A percentile compares a stretch with the other conserved stretches of the same genome.
These are phyloP conservation scores for Acacia crassicarpa DNA, from an alignment of 306 rosid genomes.

Conservation along the genomic window DNA sequence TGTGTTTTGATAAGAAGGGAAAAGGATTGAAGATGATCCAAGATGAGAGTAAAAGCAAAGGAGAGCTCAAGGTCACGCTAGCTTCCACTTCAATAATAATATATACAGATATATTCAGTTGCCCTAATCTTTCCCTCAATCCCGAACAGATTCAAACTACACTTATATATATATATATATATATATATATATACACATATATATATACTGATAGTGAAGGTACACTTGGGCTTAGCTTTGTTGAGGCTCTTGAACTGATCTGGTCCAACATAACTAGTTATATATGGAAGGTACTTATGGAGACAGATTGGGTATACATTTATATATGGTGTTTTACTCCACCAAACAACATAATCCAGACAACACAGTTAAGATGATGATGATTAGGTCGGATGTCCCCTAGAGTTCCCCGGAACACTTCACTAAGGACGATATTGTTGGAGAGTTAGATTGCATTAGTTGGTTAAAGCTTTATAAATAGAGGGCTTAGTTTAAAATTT, in stretches of 20 bases:
- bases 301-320: not conserved
- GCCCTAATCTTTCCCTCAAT: not conserved
- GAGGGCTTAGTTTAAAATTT: too few relatives aligned
- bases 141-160: not conserved
- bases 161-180: not conserved
- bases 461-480: too few relatives aligned
- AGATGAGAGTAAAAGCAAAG: not conserved
- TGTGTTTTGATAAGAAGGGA: not conserved
- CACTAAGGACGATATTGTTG: not conserved
- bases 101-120: not conserved
- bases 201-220: not conserved
- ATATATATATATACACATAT: not conserved
- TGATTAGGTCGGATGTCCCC: not conserved
- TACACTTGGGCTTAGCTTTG: not conserved
- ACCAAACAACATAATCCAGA: not conserved
- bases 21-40: not conserved
- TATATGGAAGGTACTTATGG: not conserved
- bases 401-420: slow-evolving; percentile 6
- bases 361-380: not conserved
- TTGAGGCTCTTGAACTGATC: not conserved
- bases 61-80: not conserved
- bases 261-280: not conserved
- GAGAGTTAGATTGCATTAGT: too few relatives aligned
- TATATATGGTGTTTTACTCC: not conserved
- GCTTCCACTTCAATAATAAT: not conserved